Evolutionary conservation across 2,329 filamentous ascomycete genomes (phyloP).

Genomic region (Ascochyta pisi): DNA sequence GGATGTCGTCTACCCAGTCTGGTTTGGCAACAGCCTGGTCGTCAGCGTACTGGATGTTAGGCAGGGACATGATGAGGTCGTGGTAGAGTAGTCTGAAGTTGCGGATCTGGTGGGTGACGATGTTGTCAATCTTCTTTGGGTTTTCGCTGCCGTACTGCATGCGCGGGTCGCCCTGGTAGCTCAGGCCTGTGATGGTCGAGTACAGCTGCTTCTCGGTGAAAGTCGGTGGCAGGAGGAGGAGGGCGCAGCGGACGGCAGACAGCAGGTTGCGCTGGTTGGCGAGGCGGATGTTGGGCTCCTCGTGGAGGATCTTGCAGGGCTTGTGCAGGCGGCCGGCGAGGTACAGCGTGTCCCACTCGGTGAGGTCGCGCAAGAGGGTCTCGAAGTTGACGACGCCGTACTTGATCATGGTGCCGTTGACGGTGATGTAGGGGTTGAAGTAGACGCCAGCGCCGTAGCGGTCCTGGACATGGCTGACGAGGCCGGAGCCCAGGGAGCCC

Average conservation of each 20-base stretch:
- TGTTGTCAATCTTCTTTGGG: constrained; percentile 90
- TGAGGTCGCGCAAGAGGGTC: constrained; percentile 84
- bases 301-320: constrained; percentile 94
- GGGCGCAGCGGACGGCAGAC: constrained; percentile 85
- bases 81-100: constrained; percentile 93
- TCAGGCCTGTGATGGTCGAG: constrained; percentile 87
- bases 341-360: constrained; percentile 92
- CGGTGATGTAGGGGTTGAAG: constrained; percentile 93
- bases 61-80: constrained; percentile 85
- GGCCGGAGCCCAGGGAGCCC: constrained; percentile 80
- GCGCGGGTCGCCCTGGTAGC: constrained; percentile 94
- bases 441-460: constrained; percentile 91
- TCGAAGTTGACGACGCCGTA: constrained; percentile 96
- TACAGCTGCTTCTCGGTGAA: constrained; percentile 92
- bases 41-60: constrained; percentile 82
- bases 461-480: constrained; percentile 86
- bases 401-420: constrained; percentile 96
- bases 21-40: constrained; percentile 60
- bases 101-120: constrained; percentile 87
- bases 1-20: constrained; percentile 67
- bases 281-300: constrained; percentile 88
- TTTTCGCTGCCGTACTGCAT: constrained; percentile 93
- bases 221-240: constrained; percentile 80
- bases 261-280: constrained; percentile 96
- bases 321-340: constrained; percentile 96